phyloP scores from a whole-genome alignment of 1,139 yeast genomes.

The Eremothecium sinecaudum region DNA sequence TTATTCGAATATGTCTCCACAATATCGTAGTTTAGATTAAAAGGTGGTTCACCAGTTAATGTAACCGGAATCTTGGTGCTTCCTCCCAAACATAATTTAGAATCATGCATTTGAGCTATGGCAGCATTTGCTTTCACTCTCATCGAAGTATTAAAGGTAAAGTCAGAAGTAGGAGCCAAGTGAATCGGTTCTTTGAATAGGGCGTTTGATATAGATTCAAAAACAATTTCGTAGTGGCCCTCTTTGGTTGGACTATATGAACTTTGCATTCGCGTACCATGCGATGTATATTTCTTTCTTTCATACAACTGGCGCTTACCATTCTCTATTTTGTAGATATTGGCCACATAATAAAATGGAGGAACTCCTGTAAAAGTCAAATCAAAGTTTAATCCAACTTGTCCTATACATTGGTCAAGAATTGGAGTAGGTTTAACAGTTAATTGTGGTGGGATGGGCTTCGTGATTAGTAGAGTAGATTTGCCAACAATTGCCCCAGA shows the following conservation, averaged over 20 bases:
- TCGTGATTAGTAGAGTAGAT: slow-evolving; percentile 38
- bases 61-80: slow-evolving; percentile 42
- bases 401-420: slow-evolving; percentile 83
- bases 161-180: slow-evolving; percentile 28
- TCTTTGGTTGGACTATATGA: slow-evolving; percentile 69
- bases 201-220: slow-evolving; percentile 48
- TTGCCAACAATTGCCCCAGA: slow-evolving; percentile 48
- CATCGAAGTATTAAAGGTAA: slow-evolving; percentile 35
- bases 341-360: slow-evolving; percentile 62
- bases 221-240: slow-evolving; percentile 70
- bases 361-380: slow-evolving; percentile 63
- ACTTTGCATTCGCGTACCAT: slow-evolving; percentile 43
- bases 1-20: slow-evolving; percentile 41
- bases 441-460: slow-evolving; percentile 47
- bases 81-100: slow-evolving; percentile 40
- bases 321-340: slow-evolving; percentile 46
- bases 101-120: slow-evolving; percentile 25
- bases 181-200: slow-evolving; percentile 39
- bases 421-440: slow-evolving; percentile 50
- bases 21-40: slow-evolving; percentile 59
- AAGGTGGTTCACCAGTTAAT: slow-evolving; percentile 75
- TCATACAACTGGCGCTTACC: slow-evolving; percentile 30
- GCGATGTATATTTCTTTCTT: slow-evolving; percentile 32
- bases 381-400: slow-evolving; percentile 72
- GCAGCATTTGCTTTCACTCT: slow-evolving; percentile 37